These are phyloP conservation scores for Lolium perenne DNA, from an alignment of 176 grass and related monocot genomes.

Conservation along the genomic window DNA sequence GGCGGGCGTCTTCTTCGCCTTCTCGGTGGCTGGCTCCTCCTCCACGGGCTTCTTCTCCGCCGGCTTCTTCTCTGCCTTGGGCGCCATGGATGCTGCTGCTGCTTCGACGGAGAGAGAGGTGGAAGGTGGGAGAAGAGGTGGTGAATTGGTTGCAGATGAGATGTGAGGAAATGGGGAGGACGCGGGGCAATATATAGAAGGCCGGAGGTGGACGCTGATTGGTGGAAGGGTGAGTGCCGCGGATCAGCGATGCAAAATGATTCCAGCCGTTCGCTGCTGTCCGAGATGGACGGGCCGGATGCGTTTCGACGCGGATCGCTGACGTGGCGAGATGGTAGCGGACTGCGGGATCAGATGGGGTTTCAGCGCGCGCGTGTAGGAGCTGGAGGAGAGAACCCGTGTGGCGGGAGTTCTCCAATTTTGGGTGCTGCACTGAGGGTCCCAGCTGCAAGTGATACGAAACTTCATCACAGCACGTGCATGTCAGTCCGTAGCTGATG, in stretches of 20 bases:
- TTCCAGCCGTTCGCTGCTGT: background rate
- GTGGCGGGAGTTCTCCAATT: no score
- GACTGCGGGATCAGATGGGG: no score
- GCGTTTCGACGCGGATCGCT: background rate
- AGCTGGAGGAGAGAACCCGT: no score
- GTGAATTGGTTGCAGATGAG: background rate
- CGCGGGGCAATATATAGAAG: background rate
- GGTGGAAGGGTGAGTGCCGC: background rate
- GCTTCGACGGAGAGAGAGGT: background rate
- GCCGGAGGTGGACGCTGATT: background rate
- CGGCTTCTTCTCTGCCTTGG: background rate
- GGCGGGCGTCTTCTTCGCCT: background rate
- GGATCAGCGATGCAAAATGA: background rate
- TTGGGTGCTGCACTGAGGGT: no score
- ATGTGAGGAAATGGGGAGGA: background rate
- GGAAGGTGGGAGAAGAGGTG: background rate
- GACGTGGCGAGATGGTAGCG: background rate
- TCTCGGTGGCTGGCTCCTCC: background rate
- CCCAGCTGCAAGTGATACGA: no score
- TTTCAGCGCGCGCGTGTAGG: no score
- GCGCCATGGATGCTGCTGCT: background rate
- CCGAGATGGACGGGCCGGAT: rapidly evolving
- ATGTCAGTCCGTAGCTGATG: no score
- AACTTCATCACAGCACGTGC: no score
- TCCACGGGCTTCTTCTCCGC: background rate